Evolutionary conservation across 352 stramenopile genomes (phyloP).

Genomic region (Thraustotheca clavata): DNA sequence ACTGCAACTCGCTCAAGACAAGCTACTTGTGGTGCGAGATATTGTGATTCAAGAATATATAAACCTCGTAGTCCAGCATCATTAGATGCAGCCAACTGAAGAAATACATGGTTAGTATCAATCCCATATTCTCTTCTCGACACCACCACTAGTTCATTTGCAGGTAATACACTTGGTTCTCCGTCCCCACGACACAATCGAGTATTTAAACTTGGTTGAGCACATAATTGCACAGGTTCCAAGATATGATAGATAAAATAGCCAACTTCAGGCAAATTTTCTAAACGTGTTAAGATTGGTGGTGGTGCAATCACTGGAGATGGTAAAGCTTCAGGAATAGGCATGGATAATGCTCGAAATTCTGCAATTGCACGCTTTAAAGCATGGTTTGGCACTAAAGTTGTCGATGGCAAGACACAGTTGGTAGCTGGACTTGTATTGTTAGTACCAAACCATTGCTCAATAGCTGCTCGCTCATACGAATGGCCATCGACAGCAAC

Average conservation of each 20-base stretch:
- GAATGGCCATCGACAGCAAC: constrained; percentile 95
- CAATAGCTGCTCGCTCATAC: constrained; percentile 94
- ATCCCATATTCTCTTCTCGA: neutral
- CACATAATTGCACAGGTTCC: constrained; percentile 1
- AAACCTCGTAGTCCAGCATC: no score
- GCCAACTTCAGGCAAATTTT: constrained; percentile 3
- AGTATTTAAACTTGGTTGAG: neutral
- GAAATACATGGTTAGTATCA: neutral
- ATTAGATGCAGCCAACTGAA: no score
- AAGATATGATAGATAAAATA: constrained; percentile 6
- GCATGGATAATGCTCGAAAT: neutral
- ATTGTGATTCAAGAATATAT: no score
- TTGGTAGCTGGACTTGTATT: constrained; percentile 69
- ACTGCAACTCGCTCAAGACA: no score
- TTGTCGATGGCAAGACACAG: neutral
- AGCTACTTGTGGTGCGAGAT: no score
- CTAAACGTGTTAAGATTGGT: neutral
- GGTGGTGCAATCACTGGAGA: neutral
- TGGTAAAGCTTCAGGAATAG: neutral
- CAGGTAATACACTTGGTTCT: neutral
- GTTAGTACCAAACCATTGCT: constrained; percentile 86
- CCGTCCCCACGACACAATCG: neutral
- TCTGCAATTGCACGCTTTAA: constrained; percentile 16
- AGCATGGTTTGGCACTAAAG: constrained; percentile 4
- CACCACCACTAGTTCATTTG: neutral